Base-by-base conservation (phyloP, 352 stramenopile species). In the Phytopythium oedochilum region DNA sequence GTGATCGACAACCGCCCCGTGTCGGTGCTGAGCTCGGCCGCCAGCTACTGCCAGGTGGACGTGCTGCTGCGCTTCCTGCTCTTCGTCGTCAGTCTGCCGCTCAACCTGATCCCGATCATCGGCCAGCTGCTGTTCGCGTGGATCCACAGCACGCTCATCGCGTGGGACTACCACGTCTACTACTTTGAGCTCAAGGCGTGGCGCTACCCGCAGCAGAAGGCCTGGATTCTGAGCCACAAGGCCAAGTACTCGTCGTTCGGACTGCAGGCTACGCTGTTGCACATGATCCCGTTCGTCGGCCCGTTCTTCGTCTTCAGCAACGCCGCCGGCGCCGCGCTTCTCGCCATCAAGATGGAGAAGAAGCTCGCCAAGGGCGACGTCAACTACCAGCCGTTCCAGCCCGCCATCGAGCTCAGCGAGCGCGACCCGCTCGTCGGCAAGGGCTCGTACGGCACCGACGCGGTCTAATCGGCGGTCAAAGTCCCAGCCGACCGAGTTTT, bases 261-360 rank as follows among this genome's bases (percentile, higher is more conserved):
- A 42, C 74, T 78, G 61, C 71, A 81, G 44, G 70, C 68, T 39
- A 53, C 82, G 61, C 64, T 80, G 52, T 59, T 87, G 50, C 71
- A 84, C 42, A 78, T 87, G 62, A 75, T 87, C 22, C 76, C 73
- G 32, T 54, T 79, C 44, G 44, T 87, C 17, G 73, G 73, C 1
- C 60, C 69, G 51, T 50, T 87, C 32, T 84, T 87, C 51, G 61
- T 79, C n/a, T 80, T 86, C 55, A 79, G 68, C 35, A 87, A 87
- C 62, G 79, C 73, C 29, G 76, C 75, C 57, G 71, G 76, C n/a
- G 73, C 73, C 0, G 75, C 73, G 20, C 57, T 84, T 15, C 73
- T 83, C 22, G 75, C 75, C 2, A 66, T 68, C 52, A 77, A 85
- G 56, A 69, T 87, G 60, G 76, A 85, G 60, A 65, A 59, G n/a